Percentiles rank a stretch among this genome's conserved stretches.
These are phyloP conservation scores for Dictyostelium discoideum DNA, from an alignment of 78 protist genomes.

Conservation along the genomic window DNA sequence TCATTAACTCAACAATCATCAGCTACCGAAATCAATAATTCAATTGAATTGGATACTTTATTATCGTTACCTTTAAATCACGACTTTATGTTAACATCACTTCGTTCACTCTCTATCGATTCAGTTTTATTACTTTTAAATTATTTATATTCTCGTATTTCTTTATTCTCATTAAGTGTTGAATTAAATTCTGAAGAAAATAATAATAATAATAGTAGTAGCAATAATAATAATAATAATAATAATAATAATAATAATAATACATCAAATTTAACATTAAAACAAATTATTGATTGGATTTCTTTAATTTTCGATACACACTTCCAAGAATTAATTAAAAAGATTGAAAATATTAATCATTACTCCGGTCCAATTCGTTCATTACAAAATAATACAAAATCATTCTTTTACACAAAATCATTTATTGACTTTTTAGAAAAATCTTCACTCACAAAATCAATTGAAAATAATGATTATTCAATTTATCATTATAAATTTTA, in stretches of 20 bases:
- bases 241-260: not conserved
- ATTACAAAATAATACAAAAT: conserved; percentile 4
- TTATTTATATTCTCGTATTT: conserved; percentile 12
- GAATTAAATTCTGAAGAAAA: not conserved
- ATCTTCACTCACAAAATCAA: not conserved
- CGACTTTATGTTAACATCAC: not conserved
- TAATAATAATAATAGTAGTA: not conserved
- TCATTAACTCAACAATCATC: not conserved
- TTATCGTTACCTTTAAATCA: not conserved
- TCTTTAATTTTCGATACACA: conserved; percentile 26
- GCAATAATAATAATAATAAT: not conserved
- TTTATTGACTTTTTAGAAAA: conserved; percentile 24
- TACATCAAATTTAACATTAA: not conserved
- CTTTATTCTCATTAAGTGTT: not conserved
- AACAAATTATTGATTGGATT: conserved; percentile 40
- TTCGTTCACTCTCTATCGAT: not conserved
- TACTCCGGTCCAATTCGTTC: conserved; percentile 26
- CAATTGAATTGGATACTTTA: not conserved
- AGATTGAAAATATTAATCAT: conserved; percentile 3
- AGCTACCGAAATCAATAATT: not conserved
- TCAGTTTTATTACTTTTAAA: not conserved
- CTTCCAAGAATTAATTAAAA: conserved; percentile 33
- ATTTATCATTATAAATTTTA: conserved; percentile 32
- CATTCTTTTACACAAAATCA: conserved; percentile 22
- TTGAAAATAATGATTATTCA: conserved; percentile 18